Evolutionary conservation across 2,329 filamentous ascomycete genomes (phyloP).

Genomic region (Monosporascus sp.): DNA sequence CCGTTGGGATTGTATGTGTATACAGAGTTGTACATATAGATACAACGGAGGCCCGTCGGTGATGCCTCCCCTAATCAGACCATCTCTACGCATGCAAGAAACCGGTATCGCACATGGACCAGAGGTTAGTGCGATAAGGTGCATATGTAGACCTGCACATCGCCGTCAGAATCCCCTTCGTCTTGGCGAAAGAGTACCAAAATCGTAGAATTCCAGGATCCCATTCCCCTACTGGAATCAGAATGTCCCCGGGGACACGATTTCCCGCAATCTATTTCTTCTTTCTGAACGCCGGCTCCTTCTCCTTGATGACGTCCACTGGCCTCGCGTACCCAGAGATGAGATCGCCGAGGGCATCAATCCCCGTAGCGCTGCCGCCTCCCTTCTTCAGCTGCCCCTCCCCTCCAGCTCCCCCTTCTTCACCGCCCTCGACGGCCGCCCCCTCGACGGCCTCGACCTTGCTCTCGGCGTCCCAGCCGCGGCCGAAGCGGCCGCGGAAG

Average conservation of each 20-base stretch:
- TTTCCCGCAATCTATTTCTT: constrained; percentile 39
- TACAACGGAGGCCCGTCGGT: constrained; percentile 5
- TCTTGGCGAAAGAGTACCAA: too few species aligned
- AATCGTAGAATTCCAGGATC: too few species aligned
- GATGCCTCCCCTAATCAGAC: constrained; percentile 5
- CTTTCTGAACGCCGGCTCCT: constrained; percentile 30
- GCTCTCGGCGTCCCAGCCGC: constrained; percentile 63
- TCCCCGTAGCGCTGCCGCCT: constrained; percentile 8
- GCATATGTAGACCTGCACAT: too few species aligned
- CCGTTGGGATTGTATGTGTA: constrained; percentile 9
- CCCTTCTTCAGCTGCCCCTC: constrained; percentile 14
- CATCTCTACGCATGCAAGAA: too few species aligned
- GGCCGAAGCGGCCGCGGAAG: constrained; percentile 80
- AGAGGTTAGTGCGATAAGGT: too few species aligned
- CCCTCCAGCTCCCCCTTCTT: constrained; percentile 17
- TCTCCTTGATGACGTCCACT: constrained; percentile 32
- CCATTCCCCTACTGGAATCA: background rate
- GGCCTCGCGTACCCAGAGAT: constrained; percentile 43
- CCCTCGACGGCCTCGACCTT: constrained; percentile 26
- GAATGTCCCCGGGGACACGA: background rate
- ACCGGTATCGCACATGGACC: too few species aligned
- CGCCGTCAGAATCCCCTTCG: too few species aligned
- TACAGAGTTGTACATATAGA: constrained; percentile 26
- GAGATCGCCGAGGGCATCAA: constrained; percentile 41
- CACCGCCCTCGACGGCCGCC: constrained; percentile 22